These are phyloP conservation scores for Crotalaria pallida DNA, from an alignment of 306 rosid species.

Conservation along the genomic window DNA sequence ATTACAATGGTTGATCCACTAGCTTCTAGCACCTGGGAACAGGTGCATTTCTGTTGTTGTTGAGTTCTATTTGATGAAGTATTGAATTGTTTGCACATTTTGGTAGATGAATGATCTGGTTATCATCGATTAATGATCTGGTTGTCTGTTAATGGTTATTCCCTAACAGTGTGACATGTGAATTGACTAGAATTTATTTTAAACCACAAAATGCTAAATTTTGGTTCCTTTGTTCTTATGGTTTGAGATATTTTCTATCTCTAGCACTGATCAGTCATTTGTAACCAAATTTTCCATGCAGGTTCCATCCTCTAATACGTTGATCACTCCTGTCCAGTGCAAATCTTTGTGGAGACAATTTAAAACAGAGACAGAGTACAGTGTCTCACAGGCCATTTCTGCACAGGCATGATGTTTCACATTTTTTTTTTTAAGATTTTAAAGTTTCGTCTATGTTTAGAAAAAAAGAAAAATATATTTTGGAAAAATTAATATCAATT, in stretches of 20 bases:
- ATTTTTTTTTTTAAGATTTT: conserved; percentile 10
- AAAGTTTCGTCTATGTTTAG: neutral
- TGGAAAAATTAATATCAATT: neutral
- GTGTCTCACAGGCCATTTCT: conserved; percentile 91
- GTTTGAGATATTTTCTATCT: conserved; percentile 11
- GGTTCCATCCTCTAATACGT: conserved; percentile 69
- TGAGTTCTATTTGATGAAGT: conserved; percentile 21
- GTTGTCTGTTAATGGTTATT: neutral
- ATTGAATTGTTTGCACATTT: neutral
- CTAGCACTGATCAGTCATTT: conserved; percentile 12
- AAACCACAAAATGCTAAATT: conserved; percentile 4
- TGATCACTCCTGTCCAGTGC: conserved; percentile 97
- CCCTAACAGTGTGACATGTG: neutral
- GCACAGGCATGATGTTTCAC: conserved; percentile 65
- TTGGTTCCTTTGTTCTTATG: conserved; percentile 7
- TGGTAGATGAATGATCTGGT: neutral
- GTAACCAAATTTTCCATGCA: conserved; percentile 23
- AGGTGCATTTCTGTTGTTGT: conserved; percentile 39
- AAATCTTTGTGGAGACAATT: conserved; percentile 96
- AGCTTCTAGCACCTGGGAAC: conserved; percentile 92
- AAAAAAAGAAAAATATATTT: conserved; percentile 12
- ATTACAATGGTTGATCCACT: conserved; percentile 57
- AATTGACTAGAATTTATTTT: conserved; percentile 1
- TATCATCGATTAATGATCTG: conserved; percentile 3
- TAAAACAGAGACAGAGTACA: conserved; percentile 87